These are phyloP conservation scores for Thalassiosira exigua DNA, from an alignment of 352 stramenopile species.

Conservation along the genomic window DNA sequence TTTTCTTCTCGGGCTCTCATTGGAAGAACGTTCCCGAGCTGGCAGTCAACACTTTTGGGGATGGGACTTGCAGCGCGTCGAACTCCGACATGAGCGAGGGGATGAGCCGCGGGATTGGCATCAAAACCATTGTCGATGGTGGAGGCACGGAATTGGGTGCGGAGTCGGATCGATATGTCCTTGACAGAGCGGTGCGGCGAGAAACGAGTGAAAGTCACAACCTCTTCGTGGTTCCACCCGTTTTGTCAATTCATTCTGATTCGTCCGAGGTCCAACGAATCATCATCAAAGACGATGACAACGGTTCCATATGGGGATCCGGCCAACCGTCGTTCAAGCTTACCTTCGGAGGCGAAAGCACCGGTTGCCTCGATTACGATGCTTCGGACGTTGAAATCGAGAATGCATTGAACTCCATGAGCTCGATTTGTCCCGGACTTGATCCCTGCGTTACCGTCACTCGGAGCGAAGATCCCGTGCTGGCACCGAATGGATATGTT, in stretches of 20 bases:
- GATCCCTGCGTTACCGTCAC: conserved; percentile 77
- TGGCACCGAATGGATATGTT: conserved; percentile 75
- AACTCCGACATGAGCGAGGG: conserved; percentile 64
- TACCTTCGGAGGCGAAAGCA: conserved; percentile 52
- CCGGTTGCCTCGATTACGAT: conserved; percentile 68
- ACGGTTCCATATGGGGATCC: conserved; percentile 55
- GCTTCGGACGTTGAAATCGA: conserved; percentile 77
- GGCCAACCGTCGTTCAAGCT: conserved; percentile 61
- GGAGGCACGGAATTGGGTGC: conserved; percentile 62
- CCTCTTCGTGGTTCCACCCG: conserved; percentile 64
- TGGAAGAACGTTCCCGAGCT: conserved; percentile 78
- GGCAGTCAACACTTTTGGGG: conserved; percentile 64
- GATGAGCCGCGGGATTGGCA: conserved; percentile 75
- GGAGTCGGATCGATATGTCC: conserved; percentile 48
- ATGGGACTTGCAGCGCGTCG: conserved; percentile 59
- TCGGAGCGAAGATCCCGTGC: conserved; percentile 63
- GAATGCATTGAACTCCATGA: conserved; percentile 59
- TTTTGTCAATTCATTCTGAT: conserved; percentile 69
- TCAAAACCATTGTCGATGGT: conserved; percentile 68
- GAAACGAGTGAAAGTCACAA: conserved; percentile 34
- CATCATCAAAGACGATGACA: conserved; percentile 70
- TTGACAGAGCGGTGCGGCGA: conserved; percentile 35
- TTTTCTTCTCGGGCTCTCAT: conserved; percentile 82
- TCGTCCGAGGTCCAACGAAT: conserved; percentile 75
- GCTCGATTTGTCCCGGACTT: conserved; percentile 36